Conservation (phyloP, 202 grass and related monocot genomes). For the Carex arenaria region DNA sequence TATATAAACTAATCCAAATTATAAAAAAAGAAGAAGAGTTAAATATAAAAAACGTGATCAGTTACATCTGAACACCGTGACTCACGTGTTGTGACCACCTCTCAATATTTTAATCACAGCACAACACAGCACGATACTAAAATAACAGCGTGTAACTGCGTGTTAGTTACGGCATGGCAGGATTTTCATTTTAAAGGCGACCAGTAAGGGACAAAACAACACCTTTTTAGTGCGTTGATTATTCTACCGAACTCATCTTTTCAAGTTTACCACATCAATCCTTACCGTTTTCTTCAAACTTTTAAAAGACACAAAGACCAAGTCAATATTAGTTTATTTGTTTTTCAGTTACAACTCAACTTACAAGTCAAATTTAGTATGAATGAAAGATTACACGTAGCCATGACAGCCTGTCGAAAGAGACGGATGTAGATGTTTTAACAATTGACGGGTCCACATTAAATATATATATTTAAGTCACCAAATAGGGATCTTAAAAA, state of each 20-base stretch:
- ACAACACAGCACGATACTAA: too few relatives aligned
- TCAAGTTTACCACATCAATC: neutral
- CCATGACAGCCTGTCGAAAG: neutral
- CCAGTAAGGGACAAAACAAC: neutral
- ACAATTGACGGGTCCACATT: neutral
- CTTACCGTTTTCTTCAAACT: neutral
- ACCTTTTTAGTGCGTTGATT: neutral
- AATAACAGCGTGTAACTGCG: too few relatives aligned
- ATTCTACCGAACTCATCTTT: neutral
- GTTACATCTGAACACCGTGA: too few relatives aligned
- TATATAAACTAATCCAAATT: too few relatives aligned
- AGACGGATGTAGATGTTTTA: neutral
- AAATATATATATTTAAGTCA: neutral
- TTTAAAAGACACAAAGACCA: neutral
- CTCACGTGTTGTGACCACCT: too few relatives aligned
- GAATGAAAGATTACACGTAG: neutral
- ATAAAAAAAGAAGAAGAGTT: too few relatives aligned
- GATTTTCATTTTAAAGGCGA: neutral
- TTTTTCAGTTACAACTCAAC: too few relatives aligned
- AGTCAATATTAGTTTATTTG: neutral
- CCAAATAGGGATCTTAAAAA: too few relatives aligned
- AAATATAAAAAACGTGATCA: too few relatives aligned
- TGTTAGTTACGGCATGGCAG: too few relatives aligned
- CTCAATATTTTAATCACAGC: too few relatives aligned
- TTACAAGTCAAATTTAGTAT: too few relatives aligned